Evolutionary conservation across 148 eudicot species (phyloP).

Genomic region (Cornus kousa): DNA sequence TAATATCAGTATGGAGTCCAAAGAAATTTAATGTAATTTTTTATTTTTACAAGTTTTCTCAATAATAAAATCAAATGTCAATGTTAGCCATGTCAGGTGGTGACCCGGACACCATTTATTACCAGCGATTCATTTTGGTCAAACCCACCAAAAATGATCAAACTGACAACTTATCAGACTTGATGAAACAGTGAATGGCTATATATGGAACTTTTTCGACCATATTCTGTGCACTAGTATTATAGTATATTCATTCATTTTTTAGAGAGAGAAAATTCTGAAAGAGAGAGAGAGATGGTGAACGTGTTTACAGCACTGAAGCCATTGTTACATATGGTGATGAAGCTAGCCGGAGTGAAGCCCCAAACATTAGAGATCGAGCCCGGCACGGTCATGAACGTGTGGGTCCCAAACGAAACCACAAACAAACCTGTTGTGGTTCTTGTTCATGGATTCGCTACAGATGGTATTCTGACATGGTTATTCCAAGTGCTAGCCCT

Average conservation of each 20-base stretch:
- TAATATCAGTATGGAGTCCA: no score
- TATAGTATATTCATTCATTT: background rate
- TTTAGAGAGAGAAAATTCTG: background rate
- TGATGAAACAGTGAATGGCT: no score
- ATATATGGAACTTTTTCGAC: no score
- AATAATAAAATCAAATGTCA: background rate
- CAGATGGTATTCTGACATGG: constrained; percentile 45
- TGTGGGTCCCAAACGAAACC: constrained; percentile 42
- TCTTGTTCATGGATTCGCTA: constrained; percentile 44
- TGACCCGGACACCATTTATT: background rate
- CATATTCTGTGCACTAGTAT: no score
- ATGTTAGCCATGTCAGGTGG: background rate
- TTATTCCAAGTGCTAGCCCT: constrained; percentile 34
- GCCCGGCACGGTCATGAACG: constrained; percentile 35
- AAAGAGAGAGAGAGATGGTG: constrained; percentile 27
- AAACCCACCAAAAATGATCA: background rate
- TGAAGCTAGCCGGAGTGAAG: constrained; percentile 34
- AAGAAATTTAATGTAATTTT: no score
- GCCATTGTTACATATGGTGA: constrained; percentile 20
- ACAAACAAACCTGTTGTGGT: constrained; percentile 29
- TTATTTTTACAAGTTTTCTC: no score
- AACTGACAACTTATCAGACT: no score
- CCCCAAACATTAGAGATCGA: constrained; percentile 36
- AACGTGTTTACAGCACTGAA: constrained; percentile 18
- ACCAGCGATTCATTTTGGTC: background rate